A percentile compares a stretch with the other conserved stretches of the same genome.
Conservation (phyloP, 176 grass and related monocot genomes). For the Zoysia pacifica region DNA sequence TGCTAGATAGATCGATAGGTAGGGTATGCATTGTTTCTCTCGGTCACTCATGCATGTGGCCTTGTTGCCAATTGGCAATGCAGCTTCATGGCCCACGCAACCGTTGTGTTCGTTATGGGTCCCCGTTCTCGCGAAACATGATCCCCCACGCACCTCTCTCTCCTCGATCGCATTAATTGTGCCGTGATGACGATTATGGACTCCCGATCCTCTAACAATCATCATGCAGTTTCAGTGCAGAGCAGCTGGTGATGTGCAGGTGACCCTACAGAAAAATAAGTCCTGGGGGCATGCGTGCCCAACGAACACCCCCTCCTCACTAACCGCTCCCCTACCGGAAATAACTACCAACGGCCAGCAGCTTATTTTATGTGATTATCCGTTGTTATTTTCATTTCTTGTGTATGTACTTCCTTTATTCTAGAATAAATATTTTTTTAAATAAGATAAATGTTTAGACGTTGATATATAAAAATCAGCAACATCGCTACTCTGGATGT, state of each 20-base stretch:
- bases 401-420: neutral
- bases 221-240: neutral
- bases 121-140: neutral
- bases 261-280: neutral
- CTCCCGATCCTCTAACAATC: neutral
- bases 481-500: too few species aligned
- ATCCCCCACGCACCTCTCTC: neutral
- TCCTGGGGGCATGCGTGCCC: neutral
- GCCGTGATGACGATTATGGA: neutral
- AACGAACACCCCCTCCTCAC: neutral
- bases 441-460: too few species aligned
- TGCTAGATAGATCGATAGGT: neutral
- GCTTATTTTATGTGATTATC: neutral
- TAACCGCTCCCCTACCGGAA: slow-evolving; percentile 17
- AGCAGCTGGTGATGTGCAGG: neutral
- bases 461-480: too few species aligned
- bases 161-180: neutral
- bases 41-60: slow-evolving; percentile 1
- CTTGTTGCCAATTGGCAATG: slow-evolving; percentile 12
- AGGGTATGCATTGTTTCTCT: neutral
- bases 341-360: slow-evolving; percentile 49
- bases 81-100: slow-evolving; percentile 9
- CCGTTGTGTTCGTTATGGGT: slow-evolving; percentile 17
- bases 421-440: too few species aligned
- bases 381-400: neutral